Percentiles rank a stretch among this genome's conserved stretches.
These are phyloP conservation scores for Reticulascus tulasneorum DNA, from an alignment of 2,329 filamentous ascomycete genomes.

Conservation along the genomic window DNA sequence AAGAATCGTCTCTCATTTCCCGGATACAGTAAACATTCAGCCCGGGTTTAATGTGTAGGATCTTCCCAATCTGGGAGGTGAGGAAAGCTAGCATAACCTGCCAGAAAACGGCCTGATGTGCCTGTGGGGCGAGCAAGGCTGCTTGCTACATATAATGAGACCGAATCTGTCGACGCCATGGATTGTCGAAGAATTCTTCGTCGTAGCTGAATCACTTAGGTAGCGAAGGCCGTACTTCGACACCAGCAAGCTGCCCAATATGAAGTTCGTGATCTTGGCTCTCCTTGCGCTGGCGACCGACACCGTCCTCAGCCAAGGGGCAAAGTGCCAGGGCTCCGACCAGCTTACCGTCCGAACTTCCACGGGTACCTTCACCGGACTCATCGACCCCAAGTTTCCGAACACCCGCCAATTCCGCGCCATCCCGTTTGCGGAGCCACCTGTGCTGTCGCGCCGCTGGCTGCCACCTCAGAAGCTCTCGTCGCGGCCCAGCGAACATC, in stretches of 20 bases:
- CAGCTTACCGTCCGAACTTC: constrained; percentile 24
- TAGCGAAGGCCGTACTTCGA: too few species aligned
- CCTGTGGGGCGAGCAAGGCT: too few species aligned
- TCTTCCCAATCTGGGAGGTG: too few species aligned
- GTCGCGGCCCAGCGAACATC: constrained; percentile 18
- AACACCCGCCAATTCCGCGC: constrained; percentile 31
- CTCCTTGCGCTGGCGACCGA: background rate
- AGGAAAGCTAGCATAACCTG: too few species aligned
- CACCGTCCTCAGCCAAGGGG: background rate
- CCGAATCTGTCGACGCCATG: too few species aligned
- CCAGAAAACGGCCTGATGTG: too few species aligned
- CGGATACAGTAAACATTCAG: too few species aligned
- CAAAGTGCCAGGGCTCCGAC: background rate
- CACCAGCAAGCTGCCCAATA: background rate
- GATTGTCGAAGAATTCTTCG: too few species aligned
- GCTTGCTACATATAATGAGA: too few species aligned
- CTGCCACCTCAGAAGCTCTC: constrained; percentile 21
- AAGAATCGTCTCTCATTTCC: too few species aligned
- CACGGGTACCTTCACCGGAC: constrained; percentile 28
- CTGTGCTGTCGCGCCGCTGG: constrained; percentile 23
- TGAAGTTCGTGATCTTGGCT: constrained; percentile 1
- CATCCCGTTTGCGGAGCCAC: constrained; percentile 33
- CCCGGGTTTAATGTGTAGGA: too few species aligned
- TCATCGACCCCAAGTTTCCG: constrained; percentile 25
- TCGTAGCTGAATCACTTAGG: too few species aligned